Base-by-base conservation (phyloP, 2,329 filamentous ascomycete species). In the Nemania abortiva region DNA sequence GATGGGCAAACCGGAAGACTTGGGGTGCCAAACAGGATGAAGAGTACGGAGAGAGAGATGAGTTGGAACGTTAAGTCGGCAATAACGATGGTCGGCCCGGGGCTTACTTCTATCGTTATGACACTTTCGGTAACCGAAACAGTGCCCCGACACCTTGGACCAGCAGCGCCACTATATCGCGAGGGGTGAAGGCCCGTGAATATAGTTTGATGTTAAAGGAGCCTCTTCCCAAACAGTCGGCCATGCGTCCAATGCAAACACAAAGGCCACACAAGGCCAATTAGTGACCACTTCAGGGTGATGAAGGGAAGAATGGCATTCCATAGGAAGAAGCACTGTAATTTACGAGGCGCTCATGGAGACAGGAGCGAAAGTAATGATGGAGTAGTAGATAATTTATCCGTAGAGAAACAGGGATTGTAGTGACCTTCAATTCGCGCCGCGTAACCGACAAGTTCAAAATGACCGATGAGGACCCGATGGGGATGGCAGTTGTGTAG, bases 401-500 rank as follows among this genome's bases (percentile, higher is more conserved):
- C 52, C 39, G 27, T 52, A 47, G 11, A 20, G 11, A 54, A 37
- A 15, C 39, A 67, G 29, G 65, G 65, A 31, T 67, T 27, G 20
- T 34, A 34, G 20, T 66, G 55, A 20, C 65, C 58, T 11, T 5
- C 10, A 24, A 63, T 62, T 10, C 65, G 57, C 18, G 58, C 27
- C n/a, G 20, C 65, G 42, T 57, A 67, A 9, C 65, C 65, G 15
- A 54, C 45, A 34, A 67, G 57, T 31, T 67, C 65, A 6, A 67
- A 67, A n/a, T n/a, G n/a, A n/a, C n/a, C n/a, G n/a, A n/a, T n/a
- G n/a, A 31, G 15, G 65, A 67, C 18, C 65, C 65, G 2, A 67
- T 6, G 13, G 57, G 31, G n/a, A 68, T 49, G 4, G 65, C 24
- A 49, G 63, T 60, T 20, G 52, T 68, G 47, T 68, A 68, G 20